Percentiles rank a stretch among this genome's conserved stretches.
These are phyloP conservation scores for Neurospora hispaniola DNA, from an alignment of 495 filamentous ascomycete genomes.

Conservation along the genomic window DNA sequence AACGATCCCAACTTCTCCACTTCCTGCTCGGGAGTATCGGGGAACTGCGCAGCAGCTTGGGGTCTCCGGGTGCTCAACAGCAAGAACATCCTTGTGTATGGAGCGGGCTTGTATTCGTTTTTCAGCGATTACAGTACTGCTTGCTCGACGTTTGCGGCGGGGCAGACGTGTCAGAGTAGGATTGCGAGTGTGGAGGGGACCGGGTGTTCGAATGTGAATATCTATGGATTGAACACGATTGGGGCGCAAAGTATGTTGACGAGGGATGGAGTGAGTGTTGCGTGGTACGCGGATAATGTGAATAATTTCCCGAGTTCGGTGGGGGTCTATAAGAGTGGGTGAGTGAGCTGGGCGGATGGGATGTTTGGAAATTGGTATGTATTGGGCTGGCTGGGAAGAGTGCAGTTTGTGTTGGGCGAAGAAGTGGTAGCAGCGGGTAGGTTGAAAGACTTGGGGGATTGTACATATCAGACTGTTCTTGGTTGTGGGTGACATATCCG, in stretches of 20 bases:
- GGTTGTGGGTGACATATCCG: background rate
- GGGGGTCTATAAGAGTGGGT: conserved; percentile 30
- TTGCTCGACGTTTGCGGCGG: conserved; percentile 32
- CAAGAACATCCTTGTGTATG: conserved; percentile 50
- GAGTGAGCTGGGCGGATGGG: background rate
- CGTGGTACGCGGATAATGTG: conserved; percentile 34
- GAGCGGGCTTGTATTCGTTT: conserved; percentile 66
- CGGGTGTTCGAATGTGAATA: conserved; percentile 30
- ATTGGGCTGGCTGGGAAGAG: background rate
- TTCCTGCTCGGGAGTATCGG: conserved; percentile 31
- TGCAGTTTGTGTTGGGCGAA: background rate
- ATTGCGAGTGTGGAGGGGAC: conserved; percentile 41
- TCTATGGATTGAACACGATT: conserved; percentile 47
- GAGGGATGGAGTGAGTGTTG: conserved; percentile 27
- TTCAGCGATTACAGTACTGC: conserved; percentile 48
- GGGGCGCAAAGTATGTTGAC: conserved; percentile 38
- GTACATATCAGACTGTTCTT: background rate
- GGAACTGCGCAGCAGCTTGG: conserved; percentile 51
- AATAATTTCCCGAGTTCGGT: conserved; percentile 36
- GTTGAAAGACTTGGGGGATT: background rate
- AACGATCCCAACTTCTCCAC: conserved; percentile 49
- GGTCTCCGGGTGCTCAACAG: conserved; percentile 55
- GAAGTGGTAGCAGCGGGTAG: background rate
- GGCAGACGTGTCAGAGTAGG: conserved; percentile 44
- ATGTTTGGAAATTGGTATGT: background rate